phyloP scores from a whole-genome alignment of 2,329 filamentous ascomycete species.

The Rhynchosporium graminicola region DNA sequence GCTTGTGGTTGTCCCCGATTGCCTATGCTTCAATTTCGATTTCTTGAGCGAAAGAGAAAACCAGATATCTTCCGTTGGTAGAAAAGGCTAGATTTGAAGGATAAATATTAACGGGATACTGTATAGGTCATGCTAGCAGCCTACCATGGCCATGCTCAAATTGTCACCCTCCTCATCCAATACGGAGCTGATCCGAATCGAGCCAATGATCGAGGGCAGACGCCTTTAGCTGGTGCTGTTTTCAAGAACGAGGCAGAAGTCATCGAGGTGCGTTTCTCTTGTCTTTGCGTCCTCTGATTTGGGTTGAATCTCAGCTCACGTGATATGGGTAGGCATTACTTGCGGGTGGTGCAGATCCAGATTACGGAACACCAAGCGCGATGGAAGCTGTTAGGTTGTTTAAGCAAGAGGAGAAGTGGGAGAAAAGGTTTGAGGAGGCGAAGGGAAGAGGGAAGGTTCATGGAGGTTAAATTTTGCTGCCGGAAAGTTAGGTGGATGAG shows the following conservation, averaged over 20 bases:
- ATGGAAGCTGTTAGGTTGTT: conserved; percentile 53
- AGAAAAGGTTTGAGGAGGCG: conserved; percentile 50
- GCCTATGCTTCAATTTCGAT: not conserved
- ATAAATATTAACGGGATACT: conserved; percentile 4
- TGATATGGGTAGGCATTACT: conserved; percentile 43
- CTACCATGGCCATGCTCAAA: conserved; percentile 65
- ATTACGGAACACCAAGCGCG: conserved; percentile 52
- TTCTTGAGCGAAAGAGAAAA: not conserved
- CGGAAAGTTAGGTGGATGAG: not conserved
- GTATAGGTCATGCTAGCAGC: conserved; percentile 68
- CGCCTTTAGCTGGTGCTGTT: conserved; percentile 68
- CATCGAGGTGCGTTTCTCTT: conserved; percentile 50
- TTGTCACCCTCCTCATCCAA: conserved; percentile 61
- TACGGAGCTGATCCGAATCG: conserved; percentile 67
- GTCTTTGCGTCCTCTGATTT: not conserved
- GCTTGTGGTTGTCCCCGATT: not conserved
- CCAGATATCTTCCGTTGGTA: not conserved
- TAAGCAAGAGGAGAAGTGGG: conserved; percentile 54
- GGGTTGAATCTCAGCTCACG: not conserved
- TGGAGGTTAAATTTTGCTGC: not conserved
- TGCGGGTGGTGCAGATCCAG: conserved; percentile 56
- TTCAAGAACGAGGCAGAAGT: conserved; percentile 71
- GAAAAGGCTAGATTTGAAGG: not conserved
- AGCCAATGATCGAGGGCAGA: conserved; percentile 68
- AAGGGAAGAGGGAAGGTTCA: conserved; percentile 48